Evolutionary conservation across 257 asterid species (phyloP), one percentile per base, ranked within the genome.

Genomic region (Scutellaria minor): DNA sequence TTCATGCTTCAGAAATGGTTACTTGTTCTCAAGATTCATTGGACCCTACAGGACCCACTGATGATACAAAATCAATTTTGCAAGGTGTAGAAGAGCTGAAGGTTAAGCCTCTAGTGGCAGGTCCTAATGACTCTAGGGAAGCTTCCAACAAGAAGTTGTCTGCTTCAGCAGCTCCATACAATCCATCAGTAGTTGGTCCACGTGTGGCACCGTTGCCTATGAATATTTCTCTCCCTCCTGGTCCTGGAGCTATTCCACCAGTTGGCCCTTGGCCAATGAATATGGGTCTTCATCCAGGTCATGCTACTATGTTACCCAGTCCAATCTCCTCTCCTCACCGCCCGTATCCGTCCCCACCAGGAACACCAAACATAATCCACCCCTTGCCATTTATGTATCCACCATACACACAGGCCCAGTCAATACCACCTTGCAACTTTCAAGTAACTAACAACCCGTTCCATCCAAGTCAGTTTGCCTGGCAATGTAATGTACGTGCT

Each of bases 141-240:
- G 78, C 78, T 77, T 75, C 91, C 39, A 81, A 79, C 75, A 91
- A 84, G 83, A 93, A 92, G 87, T 73, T 94, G 74, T 94, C 99
- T 68, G 99, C 99, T 55, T 90, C 92, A 48, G 99, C 99, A 62
- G 90, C 97, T 78, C 99, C 99, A 18, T 94, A 91, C 79, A 92
- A 85, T 73, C 99, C 99, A 66, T 85, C 99, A 22, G 71, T 88
- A 22, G 79, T 83, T 20, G 55, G 79, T 71, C 80, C 93, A 24
- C 91, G 88, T 7, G 75, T 80, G 50, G 82, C 91, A n/a, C 94
- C 96, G 13, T 66, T 86, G 84, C 90, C 96, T 55, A 70, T 85
- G 85, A 90, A 79, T 77, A 70, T 85, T 66, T 71, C 81, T 77
- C 83, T 78, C 76, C 89, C 90, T 72, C 65, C 88, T 73, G 89